Evolutionary conservation across 176 grass and related monocot species (phyloP).

Genomic region (Eleusine indica): DNA sequence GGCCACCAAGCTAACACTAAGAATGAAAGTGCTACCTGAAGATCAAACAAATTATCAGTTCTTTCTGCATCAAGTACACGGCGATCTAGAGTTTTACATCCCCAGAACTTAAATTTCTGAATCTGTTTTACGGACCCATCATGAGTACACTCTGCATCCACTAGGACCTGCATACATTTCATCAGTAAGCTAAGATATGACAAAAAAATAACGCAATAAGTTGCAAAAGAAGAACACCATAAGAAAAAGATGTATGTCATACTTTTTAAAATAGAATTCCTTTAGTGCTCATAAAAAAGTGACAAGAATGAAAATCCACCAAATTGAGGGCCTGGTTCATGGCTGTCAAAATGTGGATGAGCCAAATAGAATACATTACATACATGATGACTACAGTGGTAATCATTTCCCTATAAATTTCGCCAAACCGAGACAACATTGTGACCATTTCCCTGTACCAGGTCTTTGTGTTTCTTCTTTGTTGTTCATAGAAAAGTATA

Average conservation of each 20-base stretch:
- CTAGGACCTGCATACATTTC: slow-evolving; percentile 65
- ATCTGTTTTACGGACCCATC: slow-evolving; percentile 98
- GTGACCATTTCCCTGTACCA: background rate
- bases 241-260: background rate
- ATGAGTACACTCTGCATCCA: slow-evolving; percentile 98
- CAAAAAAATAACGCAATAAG: background rate
- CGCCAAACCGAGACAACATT: background rate
- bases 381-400: background rate
- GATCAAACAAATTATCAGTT: slow-evolving; percentile 76
- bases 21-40: slow-evolving; percentile 66
- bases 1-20: slow-evolving; percentile 22
- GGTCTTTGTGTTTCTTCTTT: background rate
- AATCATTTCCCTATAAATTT: slow-evolving; percentile 15
- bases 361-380: background rate
- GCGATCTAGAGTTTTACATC: slow-evolving; percentile 90
- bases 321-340: background rate
- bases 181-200: slow-evolving; percentile 7
- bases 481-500: background rate
- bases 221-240: slow-evolving; percentile 11
- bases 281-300: slow-evolving; percentile 3
- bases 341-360: background rate
- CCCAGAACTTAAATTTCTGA: slow-evolving; percentile 93
- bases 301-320: background rate
- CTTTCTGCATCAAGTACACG: slow-evolving; percentile 93
- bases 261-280: background rate